phyloP scores from a whole-genome alignment of 768 basidiomycete species.

The Lyophyllum shimeji region DNA sequence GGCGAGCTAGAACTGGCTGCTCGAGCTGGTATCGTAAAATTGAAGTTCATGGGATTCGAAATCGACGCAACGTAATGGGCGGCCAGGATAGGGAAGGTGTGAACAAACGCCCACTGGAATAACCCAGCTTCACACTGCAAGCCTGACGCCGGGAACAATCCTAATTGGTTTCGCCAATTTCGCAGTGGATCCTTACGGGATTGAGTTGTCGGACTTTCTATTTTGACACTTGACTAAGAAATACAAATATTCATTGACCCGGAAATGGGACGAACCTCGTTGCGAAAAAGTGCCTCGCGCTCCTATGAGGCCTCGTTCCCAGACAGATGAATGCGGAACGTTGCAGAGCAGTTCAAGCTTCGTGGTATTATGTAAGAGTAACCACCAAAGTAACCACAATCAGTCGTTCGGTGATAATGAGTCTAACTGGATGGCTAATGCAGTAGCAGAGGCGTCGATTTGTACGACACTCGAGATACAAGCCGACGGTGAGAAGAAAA shows the following conservation, averaged over 20 bases:
- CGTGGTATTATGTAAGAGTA: conserved; percentile 20
- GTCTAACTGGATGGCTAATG: conserved; percentile 18
- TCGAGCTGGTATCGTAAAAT: conserved; percentile 2
- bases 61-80: conserved; percentile 1
- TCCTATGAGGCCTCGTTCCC: not conserved
- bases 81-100: conserved; percentile 3
- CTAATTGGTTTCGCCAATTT: conserved; percentile 17
- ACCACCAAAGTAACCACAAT: conserved; percentile 15
- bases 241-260: conserved; percentile 14
- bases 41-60: conserved; percentile 10
- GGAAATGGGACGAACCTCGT: conserved; percentile 18
- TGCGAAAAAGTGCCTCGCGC: conserved; percentile 3
- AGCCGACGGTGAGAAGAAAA: conserved; percentile 10
- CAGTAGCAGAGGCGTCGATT: conserved; percentile 17
- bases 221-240: conserved; percentile 24
- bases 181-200: conserved; percentile 44
- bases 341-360: conserved; percentile 11
- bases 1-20: conserved; percentile 12
- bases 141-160: conserved; percentile 7
- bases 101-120: conserved; percentile 5
- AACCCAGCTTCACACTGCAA: conserved; percentile 7
- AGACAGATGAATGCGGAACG: conserved; percentile 12
- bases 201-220: conserved; percentile 40
- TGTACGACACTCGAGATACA: not conserved
- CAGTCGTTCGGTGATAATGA: conserved; percentile 10